These are phyloP conservation scores for Senecio squalidus DNA, from an alignment of 140 eudicot species.

Conservation along the genomic window DNA sequence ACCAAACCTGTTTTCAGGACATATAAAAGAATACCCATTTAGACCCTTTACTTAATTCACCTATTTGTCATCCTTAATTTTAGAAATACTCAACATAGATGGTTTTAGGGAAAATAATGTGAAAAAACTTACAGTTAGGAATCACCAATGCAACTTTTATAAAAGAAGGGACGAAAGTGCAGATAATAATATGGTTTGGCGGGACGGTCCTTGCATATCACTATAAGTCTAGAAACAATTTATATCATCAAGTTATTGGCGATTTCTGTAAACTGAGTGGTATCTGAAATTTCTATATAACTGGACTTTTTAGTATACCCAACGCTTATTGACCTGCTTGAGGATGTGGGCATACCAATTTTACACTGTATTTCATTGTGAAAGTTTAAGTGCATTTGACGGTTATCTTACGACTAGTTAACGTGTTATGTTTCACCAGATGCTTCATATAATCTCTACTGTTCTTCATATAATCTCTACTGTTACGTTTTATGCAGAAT, in stretches of 20 bases:
- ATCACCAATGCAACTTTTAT: too few relatives aligned
- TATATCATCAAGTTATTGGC: not conserved
- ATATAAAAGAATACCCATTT: too few relatives aligned
- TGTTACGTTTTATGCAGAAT: constrained; percentile 39
- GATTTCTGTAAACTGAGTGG: not conserved
- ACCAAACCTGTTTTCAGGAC: too few relatives aligned
- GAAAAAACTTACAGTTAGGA: too few relatives aligned
- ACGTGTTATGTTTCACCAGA: not conserved
- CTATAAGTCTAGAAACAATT: not conserved
- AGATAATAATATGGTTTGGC: too few relatives aligned
- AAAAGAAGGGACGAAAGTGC: too few relatives aligned
- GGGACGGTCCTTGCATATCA: not conserved
- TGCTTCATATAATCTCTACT: not conserved
- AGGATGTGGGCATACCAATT: not conserved
- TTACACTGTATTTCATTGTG: not conserved
- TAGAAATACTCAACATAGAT: too few relatives aligned
- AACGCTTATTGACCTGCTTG: not conserved
- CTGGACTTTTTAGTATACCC: not conserved
- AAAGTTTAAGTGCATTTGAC: not conserved
- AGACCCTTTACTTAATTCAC: too few relatives aligned
- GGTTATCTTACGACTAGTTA: not conserved
- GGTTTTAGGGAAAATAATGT: too few relatives aligned
- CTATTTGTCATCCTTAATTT: too few relatives aligned
- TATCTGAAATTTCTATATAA: not conserved
- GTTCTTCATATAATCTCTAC: not conserved